phyloP scores from a whole-genome alignment of 192 early-diverging fungal species.

The Ramicandelaber brevisporus region DNA sequence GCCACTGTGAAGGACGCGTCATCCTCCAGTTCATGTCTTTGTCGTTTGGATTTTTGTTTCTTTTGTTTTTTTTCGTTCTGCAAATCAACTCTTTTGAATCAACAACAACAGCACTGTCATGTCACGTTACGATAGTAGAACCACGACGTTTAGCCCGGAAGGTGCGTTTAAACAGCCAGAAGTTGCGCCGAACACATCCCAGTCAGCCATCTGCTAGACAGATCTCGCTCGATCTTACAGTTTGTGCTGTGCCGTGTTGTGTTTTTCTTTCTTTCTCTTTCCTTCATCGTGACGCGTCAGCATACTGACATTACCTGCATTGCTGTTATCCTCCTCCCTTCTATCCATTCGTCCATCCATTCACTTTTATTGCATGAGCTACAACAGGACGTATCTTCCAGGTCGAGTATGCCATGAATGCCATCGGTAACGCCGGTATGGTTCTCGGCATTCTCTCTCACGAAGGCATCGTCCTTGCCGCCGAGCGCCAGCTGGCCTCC shows the following conservation, averaged over 20 bases:
- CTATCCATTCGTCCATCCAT: not conserved
- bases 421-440: constrained; percentile 90
- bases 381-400: constrained; percentile 80
- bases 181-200: too few species aligned
- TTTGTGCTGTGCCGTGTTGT: not conserved
- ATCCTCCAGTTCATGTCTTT: too few species aligned
- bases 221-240: not conserved
- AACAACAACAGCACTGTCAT: too few species aligned
- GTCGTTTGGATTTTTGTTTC: too few species aligned
- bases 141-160: too few species aligned
- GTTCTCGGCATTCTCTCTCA: constrained; percentile 73
- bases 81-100: too few species aligned
- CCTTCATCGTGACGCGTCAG: not conserved
- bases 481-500: constrained; percentile 84
- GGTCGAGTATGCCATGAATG: constrained; percentile 99
- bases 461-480: constrained; percentile 89
- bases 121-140: too few species aligned
- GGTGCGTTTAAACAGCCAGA: too few species aligned
- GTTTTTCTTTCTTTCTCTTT: not conserved
- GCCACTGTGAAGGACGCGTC: too few species aligned
- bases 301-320: not conserved
- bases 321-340: not conserved
- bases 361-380: not conserved
- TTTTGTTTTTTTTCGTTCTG: too few species aligned
- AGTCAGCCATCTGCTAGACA: too few species aligned